Base-by-base conservation (phyloP, 768 basidiomycete genomes). In the Piloderma croceum region DNA sequence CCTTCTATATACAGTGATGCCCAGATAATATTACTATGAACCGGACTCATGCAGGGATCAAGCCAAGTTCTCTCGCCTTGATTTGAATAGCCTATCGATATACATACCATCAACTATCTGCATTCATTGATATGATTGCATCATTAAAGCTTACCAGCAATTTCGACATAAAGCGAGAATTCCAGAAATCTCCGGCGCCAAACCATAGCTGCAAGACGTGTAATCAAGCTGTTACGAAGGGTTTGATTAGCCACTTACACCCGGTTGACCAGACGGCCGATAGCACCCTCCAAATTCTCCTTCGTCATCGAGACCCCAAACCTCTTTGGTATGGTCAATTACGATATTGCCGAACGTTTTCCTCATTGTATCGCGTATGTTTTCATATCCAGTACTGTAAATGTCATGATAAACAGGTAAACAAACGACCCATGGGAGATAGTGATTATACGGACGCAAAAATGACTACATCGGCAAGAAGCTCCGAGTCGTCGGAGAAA, bases 381-480 rank as follows among this genome's bases (percentile, higher is more conserved):
- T 41, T 4, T 59, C 37, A 39, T 66, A 70, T 3, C 63, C 64
- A 2, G 63, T 64, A 10, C 58, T 60, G n/a, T n/a, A n/a, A n/a
- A n/a, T n/a, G n/a, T n/a, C n/a, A n/a, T n/a, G n/a, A n/a, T n/a
- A n/a, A n/a, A n/a, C n/a, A n/a, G n/a, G n/a, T n/a, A n/a, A n/a
- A n/a, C n/a, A n/a, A n/a, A n/a, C n/a, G n/a, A n/a, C n/a, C n/a
- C n/a, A n/a, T n/a, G n/a, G n/a, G n/a, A n/a, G n/a, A n/a, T n/a
- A n/a, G n/a, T n/a, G n/a, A n/a, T n/a, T n/a, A n/a, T n/a, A 53
- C 57, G n/a, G 25, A 61, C 63, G 73, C 72, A 45, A 69, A 70
- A n/a, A 77, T 67, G 4, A 77, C 61, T 13, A 63, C 59, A 39
- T 76, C 73, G 12, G 63, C 70, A 24, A 61, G 48, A 3, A 72